Conservation (phyloP, 306 rosid species). For the Begonia fuchsioides region DNA sequence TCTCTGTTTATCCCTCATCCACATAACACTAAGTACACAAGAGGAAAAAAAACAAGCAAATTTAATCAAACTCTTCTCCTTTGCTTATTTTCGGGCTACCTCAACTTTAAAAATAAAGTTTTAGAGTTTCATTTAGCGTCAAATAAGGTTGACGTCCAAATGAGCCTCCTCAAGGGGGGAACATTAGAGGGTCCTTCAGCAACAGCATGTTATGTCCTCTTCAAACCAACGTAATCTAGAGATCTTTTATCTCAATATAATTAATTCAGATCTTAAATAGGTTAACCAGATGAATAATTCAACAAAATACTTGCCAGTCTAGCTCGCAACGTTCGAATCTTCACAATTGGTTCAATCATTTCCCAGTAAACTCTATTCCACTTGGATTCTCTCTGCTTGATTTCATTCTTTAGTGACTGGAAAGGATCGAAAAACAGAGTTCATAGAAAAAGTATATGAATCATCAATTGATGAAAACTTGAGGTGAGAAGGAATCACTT, state of each 20-base stretch:
- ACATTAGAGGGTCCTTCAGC: too few relatives aligned
- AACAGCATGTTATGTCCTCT: too few relatives aligned
- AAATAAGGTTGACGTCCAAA: too few relatives aligned
- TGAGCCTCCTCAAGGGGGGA: too few relatives aligned
- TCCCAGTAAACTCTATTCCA: constrained; percentile 77
- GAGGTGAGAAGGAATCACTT: neutral
- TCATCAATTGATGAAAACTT: neutral
- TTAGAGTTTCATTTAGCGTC: too few relatives aligned
- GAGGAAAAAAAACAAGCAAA: too few relatives aligned
- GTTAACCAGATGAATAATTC: neutral
- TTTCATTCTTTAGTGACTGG: constrained; percentile 84
- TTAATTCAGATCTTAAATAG: constrained; percentile 4
- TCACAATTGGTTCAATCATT: constrained; percentile 49
- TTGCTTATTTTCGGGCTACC: too few relatives aligned
- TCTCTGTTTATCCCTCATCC: too few relatives aligned
- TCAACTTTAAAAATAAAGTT: too few relatives aligned
- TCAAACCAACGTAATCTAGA: too few relatives aligned
- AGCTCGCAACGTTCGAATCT: constrained; percentile 72
- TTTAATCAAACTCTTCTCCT: too few relatives aligned
- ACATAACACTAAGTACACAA: too few relatives aligned
- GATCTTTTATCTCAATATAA: neutral
- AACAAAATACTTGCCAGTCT: constrained; percentile 57
- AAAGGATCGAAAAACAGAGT: constrained; percentile 12
- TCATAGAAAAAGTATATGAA: neutral
- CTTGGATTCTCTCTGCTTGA: constrained; percentile 62